A percentile compares a stretch with the other conserved stretches of the same genome.
These are phyloP conservation scores for Durusdinium trenchii DNA, from an alignment of 73 alveolate genomes.

Conservation along the genomic window DNA sequence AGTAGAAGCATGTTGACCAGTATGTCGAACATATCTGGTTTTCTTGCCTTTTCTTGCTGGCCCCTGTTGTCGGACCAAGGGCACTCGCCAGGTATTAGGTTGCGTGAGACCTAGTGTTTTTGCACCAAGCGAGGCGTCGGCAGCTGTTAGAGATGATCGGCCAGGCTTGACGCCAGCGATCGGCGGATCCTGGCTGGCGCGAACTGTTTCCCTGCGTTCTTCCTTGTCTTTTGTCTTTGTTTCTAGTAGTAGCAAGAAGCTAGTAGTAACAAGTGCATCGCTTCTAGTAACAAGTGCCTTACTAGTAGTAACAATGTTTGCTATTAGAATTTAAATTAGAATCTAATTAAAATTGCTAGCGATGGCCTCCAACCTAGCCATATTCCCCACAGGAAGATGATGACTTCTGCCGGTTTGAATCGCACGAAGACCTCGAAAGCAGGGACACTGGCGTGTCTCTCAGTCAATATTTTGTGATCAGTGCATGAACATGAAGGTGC, in stretches of 20 bases:
- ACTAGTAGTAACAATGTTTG: no score
- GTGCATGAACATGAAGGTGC: not conserved
- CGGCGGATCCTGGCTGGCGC: no score
- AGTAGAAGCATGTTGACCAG: not conserved
- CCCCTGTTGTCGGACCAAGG: not conserved
- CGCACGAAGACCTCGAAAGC: constrained; percentile 73
- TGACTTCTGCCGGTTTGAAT: constrained; percentile 78
- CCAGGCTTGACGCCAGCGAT: no score
- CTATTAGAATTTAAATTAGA: no score
- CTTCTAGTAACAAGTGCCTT: no score
- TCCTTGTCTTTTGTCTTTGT: no score
- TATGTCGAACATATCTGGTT: not conserved
- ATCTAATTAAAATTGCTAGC: no score
- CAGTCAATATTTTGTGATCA: not conserved
- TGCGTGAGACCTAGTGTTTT: not conserved
- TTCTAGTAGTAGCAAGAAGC: no score
- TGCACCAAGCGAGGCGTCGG: constrained; percentile 57
- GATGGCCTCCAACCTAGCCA: no score
- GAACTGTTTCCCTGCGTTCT: no score
- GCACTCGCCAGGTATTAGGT: not conserved
- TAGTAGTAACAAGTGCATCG: no score
- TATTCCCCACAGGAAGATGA: constrained; percentile 70
- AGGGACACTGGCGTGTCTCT: constrained; percentile 23
- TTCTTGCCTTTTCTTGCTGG: no score
- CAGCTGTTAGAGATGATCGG: constrained; percentile 81